Conservation (phyloP, 2,329 filamentous ascomycete genomes). For the Epichloe typhina region DNA sequence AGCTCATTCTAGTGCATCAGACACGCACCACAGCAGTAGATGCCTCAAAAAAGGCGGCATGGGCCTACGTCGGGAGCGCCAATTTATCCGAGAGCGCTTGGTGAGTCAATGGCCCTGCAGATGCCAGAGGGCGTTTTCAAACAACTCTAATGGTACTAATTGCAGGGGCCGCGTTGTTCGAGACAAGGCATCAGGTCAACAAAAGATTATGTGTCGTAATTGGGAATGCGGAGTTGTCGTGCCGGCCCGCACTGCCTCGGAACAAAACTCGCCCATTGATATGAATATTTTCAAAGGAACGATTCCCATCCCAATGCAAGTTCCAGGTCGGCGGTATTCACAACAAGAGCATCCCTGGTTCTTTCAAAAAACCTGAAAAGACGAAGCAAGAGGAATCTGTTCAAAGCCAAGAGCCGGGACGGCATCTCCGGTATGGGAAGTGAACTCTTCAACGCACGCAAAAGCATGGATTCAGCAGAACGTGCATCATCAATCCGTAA, state of each 20-base stretch:
- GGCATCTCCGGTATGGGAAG: neutral
- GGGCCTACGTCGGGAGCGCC: constrained; percentile 80
- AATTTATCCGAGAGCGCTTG: constrained; percentile 92
- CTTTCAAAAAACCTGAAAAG: constrained; percentile 17
- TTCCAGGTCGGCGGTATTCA: constrained; percentile 40
- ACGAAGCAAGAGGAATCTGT: constrained; percentile 1
- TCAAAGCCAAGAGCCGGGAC: neutral
- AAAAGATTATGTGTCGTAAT: constrained; percentile 75
- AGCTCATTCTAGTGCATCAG: constrained; percentile 47
- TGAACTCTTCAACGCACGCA: neutral
- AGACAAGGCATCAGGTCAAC: constrained; percentile 50
- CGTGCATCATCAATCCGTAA: constrained; percentile 1
- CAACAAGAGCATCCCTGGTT: constrained; percentile 30
- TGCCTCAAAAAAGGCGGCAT: constrained; percentile 30
- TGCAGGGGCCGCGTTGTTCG: constrained; percentile 65
- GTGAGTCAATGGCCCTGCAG: constrained; percentile 32
- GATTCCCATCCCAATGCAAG: constrained; percentile 51
- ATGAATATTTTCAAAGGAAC: constrained; percentile 34
- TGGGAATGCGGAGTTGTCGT: constrained; percentile 92
- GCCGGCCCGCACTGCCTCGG: constrained; percentile 29
- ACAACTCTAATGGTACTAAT: constrained; percentile 1
- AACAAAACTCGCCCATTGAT: constrained; percentile 8
- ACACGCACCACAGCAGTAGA: neutral
- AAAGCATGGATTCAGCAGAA: constrained; percentile 5
- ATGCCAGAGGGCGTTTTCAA: neutral